Evolutionary conservation across 2,329 filamentous ascomycete genomes (phyloP).

Genomic region (Pseudogymnoascus sp.): DNA sequence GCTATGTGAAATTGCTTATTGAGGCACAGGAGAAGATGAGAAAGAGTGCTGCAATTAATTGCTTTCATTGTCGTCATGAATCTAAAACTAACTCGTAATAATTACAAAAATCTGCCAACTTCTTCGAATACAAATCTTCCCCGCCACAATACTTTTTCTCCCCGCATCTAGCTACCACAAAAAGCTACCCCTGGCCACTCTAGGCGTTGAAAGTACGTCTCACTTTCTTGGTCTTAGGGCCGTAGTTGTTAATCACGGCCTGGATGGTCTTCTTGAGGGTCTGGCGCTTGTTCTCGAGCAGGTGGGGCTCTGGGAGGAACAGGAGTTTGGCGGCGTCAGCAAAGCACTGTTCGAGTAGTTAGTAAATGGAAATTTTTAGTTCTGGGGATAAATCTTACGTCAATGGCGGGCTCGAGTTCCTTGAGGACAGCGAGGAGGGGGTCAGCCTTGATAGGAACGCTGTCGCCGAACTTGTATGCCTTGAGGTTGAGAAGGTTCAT

Average conservation of each 20-base stretch:
- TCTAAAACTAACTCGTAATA: neutral
- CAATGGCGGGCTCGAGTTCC: neutral
- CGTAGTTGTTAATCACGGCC: neutral
- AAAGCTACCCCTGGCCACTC: neutral
- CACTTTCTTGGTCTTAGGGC: neutral
- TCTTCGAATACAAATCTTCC: neutral
- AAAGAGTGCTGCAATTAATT: neutral
- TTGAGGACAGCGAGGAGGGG: neutral
- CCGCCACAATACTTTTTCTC: neutral
- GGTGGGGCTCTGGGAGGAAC: neutral
- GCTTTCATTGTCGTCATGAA: neutral
- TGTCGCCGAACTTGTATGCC: neutral
- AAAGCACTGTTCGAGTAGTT: neutral
- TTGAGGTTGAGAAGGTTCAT: conserved; percentile 9
- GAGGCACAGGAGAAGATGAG: no score
- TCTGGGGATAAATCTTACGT: neutral
- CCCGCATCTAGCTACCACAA: neutral
- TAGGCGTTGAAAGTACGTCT: neutral
- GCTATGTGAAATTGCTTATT: no score
- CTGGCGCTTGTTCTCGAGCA: neutral
- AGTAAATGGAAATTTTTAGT: neutral
- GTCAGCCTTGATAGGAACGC: neutral
- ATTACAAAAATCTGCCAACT: neutral
- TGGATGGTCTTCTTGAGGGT: neutral
- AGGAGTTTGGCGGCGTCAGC: neutral